These are phyloP conservation scores for Geoglossum glabrum DNA, from an alignment of 495 filamentous ascomycete genomes.

Conservation along the genomic window DNA sequence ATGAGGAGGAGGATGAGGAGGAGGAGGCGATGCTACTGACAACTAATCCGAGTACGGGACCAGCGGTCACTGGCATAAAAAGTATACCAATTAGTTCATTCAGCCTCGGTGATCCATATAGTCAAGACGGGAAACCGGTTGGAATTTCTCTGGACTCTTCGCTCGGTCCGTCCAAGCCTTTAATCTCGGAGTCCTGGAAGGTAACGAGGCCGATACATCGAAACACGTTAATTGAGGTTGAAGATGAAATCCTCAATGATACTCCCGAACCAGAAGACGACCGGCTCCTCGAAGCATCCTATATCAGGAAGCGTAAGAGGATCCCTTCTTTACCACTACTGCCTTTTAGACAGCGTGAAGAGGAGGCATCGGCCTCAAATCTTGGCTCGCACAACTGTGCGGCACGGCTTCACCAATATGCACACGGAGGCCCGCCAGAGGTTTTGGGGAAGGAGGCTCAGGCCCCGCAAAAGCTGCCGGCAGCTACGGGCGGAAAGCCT, in stretches of 20 bases:
- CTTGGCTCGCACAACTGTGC: neutral
- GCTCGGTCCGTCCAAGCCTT: neutral
- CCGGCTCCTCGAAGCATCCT: neutral
- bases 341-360: neutral
- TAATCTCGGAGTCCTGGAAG: neutral
- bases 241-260: neutral
- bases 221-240: neutral
- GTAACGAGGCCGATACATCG: neutral
- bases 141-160: neutral
- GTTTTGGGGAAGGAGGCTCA: neutral
- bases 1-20: neutral
- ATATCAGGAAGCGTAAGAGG: neutral
- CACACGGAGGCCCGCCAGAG: neutral
- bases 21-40: neutral
- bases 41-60: neutral
- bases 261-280: no score
- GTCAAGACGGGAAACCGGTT: neutral
- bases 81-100: neutral
- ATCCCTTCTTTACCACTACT: neutral
- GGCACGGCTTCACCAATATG: neutral
- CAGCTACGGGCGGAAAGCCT: neutral
- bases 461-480: neutral
- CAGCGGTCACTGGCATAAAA: neutral
- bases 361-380: neutral
- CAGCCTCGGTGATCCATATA: neutral